These are phyloP conservation scores for Zygosaccharomyces bisporus DNA, from an alignment of 805 yeast species.

Conservation along the genomic window DNA sequence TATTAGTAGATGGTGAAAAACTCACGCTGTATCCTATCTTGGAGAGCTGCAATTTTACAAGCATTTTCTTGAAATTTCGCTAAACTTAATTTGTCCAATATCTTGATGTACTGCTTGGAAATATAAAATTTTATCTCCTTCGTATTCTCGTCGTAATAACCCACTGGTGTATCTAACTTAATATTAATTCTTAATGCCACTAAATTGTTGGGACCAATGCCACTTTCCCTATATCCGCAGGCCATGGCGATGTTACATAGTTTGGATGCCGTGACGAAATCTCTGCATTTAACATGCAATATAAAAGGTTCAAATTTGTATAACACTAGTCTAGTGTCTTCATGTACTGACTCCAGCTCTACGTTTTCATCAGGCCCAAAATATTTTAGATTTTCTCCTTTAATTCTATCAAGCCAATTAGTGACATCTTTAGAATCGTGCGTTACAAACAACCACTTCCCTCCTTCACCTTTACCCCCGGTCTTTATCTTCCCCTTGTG, in stretches of 20 bases:
- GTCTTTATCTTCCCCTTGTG: slow-evolving; percentile 38
- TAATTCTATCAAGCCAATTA: slow-evolving; percentile 44
- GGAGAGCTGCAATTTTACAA: slow-evolving; percentile 49
- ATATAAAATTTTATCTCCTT: slow-evolving; percentile 45
- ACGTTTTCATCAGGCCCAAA: neutral
- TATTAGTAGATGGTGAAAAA: slow-evolving; percentile 23
- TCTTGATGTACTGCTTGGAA: slow-evolving; percentile 45
- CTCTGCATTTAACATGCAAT: slow-evolving; percentile 75
- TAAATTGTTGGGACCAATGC: slow-evolving; percentile 72
- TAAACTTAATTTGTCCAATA: slow-evolving; percentile 51
- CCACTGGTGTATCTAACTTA: slow-evolving; percentile 74
- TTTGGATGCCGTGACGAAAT: slow-evolving; percentile 51
- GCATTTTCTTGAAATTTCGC: slow-evolving; percentile 67
- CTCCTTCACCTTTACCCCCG: slow-evolving; percentile 85
- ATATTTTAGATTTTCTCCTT: slow-evolving; percentile 23
- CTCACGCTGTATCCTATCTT: slow-evolving; percentile 38
- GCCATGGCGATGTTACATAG: slow-evolving; percentile 70
- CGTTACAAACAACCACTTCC: slow-evolving; percentile 77
- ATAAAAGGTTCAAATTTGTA: slow-evolving; percentile 85
- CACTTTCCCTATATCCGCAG: slow-evolving; percentile 84
- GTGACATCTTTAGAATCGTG: slow-evolving; percentile 52
- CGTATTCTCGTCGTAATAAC: slow-evolving; percentile 40
- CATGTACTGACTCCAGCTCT: slow-evolving; percentile 6
- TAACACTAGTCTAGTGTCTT: slow-evolving; percentile 51
- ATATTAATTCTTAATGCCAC: slow-evolving; percentile 73